These are phyloP conservation scores for Colletotrichum destructivum DNA, from an alignment of 2,329 filamentous ascomycete species.

Conservation along the genomic window DNA sequence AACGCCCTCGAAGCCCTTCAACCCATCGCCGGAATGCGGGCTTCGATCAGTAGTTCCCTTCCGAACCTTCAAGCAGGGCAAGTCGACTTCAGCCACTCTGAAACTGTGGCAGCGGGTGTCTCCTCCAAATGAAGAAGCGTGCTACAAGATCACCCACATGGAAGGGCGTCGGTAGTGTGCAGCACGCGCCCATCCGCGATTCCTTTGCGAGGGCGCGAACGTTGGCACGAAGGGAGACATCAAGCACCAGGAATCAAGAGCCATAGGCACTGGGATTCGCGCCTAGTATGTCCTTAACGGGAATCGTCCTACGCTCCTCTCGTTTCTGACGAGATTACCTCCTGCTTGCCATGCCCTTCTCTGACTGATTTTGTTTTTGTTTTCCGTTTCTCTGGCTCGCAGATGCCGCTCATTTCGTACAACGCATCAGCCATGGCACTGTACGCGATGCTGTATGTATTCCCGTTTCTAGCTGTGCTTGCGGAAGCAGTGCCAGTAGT, in stretches of 20 bases:
- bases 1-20: slow-evolving; percentile 26
- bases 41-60: slow-evolving; percentile 14
- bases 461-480: slow-evolving; percentile 50
- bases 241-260: slow-evolving; percentile 14
- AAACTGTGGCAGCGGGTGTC: slow-evolving; percentile 21
- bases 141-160: slow-evolving; percentile 19
- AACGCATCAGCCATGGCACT: slow-evolving; percentile 49
- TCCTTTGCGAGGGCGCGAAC: slow-evolving; percentile 36
- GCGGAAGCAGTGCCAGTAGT: slow-evolving; percentile 58
- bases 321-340: slow-evolving; percentile 31
- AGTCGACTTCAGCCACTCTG: slow-evolving; percentile 12
- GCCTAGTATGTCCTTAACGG: slow-evolving; percentile 24
- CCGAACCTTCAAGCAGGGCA: slow-evolving; percentile 24
- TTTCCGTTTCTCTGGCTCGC: slow-evolving; percentile 40
- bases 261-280: slow-evolving; percentile 23
- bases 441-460: slow-evolving; percentile 47
- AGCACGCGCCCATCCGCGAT: slow-evolving; percentile 30
- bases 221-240: slow-evolving; percentile 38
- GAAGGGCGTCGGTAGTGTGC: slow-evolving; percentile 5
- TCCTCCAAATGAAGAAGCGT: slow-evolving; percentile 23
- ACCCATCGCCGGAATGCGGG: slow-evolving; percentile 38
- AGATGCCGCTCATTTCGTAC: slow-evolving; percentile 31
- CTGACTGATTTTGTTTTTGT: slow-evolving; percentile 39
- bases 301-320: slow-evolving; percentile 24
- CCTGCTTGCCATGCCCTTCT: slow-evolving; percentile 28